Evolutionary conservation across 176 grass and related monocot genomes (phyloP), one percentile per base, ranked within the genome.

Genomic region (Puya raimondii): DNA sequence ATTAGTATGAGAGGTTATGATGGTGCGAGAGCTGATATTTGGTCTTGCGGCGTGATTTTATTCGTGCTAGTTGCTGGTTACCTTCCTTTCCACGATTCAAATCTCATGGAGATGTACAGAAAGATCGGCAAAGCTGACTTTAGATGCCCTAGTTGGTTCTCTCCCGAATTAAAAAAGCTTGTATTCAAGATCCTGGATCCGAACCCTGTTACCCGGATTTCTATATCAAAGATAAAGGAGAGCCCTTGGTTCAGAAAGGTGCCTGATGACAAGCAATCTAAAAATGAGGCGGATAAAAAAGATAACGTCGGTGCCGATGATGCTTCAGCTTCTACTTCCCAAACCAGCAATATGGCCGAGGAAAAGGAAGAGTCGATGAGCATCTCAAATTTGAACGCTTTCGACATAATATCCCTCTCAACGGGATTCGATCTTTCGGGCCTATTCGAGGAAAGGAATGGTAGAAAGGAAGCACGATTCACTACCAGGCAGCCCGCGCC

Each of bases 31-130:
- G 79, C 92, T 53, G 92, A 96, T 83, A 65, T 90, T 70, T 96
- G 92, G 92, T 96, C 92, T 18, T 87, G 86, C 33, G 92, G 92
- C 64, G 81, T 96, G 73, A 89, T 96, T 83, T 70, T 96, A 7
- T 96, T 87, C 82, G 92, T 96, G 71, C 73, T 96, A n/a, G 82
- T 87, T 4, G 76, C 89, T 69, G 89, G 89, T 73, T 92, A 90
- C 74, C 87, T 92, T 76, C 93, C 93, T 76, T 97, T 97, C 69
- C 89, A 97, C 64, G 93, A 97, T 50, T 69, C 70, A 20, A 97
- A 97, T 97, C 72, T 97, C 27, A 97, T 97, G 71, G 89, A 92
- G 70, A 81, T 92, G 93, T 97, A 92, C 27, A 83, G 77, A 71
- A 97, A 92, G 78, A 92, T 97, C 66, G 86, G 70, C 72, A 86